These are phyloP conservation scores for Aleurites moluccanus DNA, from an alignment of 441 rosid genomes.

Conservation along the genomic window DNA sequence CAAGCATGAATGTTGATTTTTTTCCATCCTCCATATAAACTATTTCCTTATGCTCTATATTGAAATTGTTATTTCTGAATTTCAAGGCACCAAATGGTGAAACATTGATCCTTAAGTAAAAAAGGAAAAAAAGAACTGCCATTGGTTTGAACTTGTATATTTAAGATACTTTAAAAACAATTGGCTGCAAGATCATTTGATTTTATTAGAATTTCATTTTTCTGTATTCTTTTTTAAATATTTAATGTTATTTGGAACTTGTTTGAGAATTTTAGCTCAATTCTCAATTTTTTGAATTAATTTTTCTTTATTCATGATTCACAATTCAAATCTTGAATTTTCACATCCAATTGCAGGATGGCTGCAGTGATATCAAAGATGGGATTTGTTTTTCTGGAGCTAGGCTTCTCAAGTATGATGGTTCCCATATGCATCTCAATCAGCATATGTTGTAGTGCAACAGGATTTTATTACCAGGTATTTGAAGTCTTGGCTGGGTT, in stretches of 20 bases:
- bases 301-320: no score
- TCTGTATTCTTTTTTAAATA: neutral
- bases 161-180: no score
- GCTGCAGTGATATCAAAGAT: conserved; percentile 97
- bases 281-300: no score
- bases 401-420: conserved; percentile 67
- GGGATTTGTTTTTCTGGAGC: conserved; percentile 92
- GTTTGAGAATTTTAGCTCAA: neutral
- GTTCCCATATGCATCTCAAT: conserved; percentile 81
- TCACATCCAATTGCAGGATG: conserved; percentile 59
- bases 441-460: conserved; percentile 85
- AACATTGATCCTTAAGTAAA: neutral
- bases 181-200: neutral
- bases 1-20: neutral
- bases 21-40: neutral
- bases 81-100: neutral
- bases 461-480: conserved; percentile 96
- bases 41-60: neutral
- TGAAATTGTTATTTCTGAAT: neutral
- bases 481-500: conserved; percentile 2
- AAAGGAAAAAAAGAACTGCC: neutral
- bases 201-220: neutral
- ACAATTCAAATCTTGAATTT: neutral
- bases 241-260: neutral
- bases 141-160: no score